Evolutionary conservation across 257 asterid genomes (phyloP), one percentile per base, ranked within the genome.

Genomic region (Nicotiana undulata): DNA sequence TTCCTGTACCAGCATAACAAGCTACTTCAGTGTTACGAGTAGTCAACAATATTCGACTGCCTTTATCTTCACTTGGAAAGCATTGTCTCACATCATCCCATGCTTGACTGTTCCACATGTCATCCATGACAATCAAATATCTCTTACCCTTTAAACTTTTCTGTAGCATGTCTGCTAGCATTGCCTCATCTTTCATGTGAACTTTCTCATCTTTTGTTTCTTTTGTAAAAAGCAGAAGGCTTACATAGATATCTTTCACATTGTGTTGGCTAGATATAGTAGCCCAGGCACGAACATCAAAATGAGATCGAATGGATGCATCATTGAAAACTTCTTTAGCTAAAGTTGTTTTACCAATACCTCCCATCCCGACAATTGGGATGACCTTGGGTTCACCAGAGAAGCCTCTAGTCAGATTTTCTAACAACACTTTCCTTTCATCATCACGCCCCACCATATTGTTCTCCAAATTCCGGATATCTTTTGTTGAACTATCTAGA

Each of bases 111-210:
- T 24, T 66, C 82, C 82, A 64, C 29, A 79, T 79, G 51, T 79
- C 77, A 63, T 79, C 82, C 34, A 83, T 3, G 8, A 83, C 76
- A 44, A 83, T 70, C 24, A 83, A 67, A 37, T 77, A 83, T 26
- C 82, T 20, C 77, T 16, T 26, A 6, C 29, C 17, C 77, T 20
- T 26, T 20, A 79, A 29, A 29, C 24, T 18, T 63, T 29, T 79
- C 6, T 44, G 52, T 9, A 79, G 49, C 18, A 51, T 26, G 20
- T 65, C 82, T 16, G 52, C 82, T 51, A 80, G 58, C 31, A 12
- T 32, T n/a, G 4, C 55, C 15, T 68, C 55, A 46, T 37, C 52
- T 22, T 68, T 5, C 28, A 20, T 52, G 68, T 37, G 5, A 31
- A 31, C 1, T 24, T 9, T 17, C 6, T 32, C 80, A 10, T 44